Percentiles rank a stretch among this genome's conserved stretches.
These are phyloP conservation scores for Anaeramoeba flamelloides DNA, from an alignment of 78 protist species.

Conservation along the genomic window DNA sequence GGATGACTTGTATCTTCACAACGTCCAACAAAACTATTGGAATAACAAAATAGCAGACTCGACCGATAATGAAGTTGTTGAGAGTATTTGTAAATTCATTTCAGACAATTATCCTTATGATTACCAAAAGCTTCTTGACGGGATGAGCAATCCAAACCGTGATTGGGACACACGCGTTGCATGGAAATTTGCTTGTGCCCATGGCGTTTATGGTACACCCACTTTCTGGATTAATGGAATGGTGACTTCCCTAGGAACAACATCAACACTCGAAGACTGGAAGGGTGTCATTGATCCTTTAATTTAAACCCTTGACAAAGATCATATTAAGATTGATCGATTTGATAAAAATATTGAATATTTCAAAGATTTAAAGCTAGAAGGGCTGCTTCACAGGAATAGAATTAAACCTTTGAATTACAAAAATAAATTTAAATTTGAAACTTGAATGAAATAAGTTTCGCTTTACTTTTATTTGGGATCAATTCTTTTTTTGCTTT, in stretches of 20 bases:
- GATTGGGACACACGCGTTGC: neutral
- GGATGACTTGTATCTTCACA: neutral
- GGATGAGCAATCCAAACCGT: neutral
- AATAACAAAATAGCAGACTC: no score
- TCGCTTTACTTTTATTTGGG: no score
- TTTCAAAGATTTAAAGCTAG: no score
- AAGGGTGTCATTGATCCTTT: neutral
- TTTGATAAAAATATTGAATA: no score
- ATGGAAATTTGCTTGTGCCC: neutral
- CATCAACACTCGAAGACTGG: neutral
- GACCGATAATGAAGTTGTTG: neutral
- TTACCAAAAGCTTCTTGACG: neutral
- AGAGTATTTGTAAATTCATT: neutral
- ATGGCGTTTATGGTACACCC: neutral
- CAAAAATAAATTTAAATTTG: no score
- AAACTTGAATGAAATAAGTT: no score
- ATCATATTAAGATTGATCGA: no score
- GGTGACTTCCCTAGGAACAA: neutral
- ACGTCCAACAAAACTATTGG: neutral
- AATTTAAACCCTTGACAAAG: no score
- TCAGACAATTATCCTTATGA: neutral
- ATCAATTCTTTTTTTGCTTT: no score
- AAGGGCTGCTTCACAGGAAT: no score
- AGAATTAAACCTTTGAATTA: no score
- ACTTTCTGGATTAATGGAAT: neutral